Percentiles rank a stretch among this genome's conserved stretches.
phyloP scores from a whole-genome alignment of 768 basidiomycete species.

The Fibroporia radiculosa region DNA sequence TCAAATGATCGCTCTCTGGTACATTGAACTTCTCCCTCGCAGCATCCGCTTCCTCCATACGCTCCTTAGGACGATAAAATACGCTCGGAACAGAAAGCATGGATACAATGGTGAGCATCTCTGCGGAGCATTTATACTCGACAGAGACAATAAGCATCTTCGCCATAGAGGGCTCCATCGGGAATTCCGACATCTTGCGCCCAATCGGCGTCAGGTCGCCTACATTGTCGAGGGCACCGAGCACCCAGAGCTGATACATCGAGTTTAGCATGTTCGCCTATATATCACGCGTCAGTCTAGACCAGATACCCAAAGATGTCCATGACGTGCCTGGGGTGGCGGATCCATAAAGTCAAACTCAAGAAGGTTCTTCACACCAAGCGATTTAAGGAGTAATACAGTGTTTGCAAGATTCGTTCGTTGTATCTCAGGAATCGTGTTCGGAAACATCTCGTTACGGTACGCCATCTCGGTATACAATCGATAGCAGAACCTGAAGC shows the following conservation, averaged over 20 bases:
- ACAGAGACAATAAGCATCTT: slow-evolving; percentile 98
- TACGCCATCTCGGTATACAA: slow-evolving; percentile 96
- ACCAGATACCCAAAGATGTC: no score
- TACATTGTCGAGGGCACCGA: slow-evolving; percentile 94
- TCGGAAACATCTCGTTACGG: slow-evolving; percentile 91
- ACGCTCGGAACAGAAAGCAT: slow-evolving; percentile 98
- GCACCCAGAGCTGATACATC: slow-evolving; percentile 99
- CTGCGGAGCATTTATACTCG: slow-evolving; percentile 85
- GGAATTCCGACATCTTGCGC: slow-evolving; percentile 98
- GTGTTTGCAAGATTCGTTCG: slow-evolving; percentile 97
- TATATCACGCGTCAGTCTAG: no score
- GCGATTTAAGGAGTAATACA: slow-evolving; percentile 86
- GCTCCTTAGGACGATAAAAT: slow-evolving; percentile 94
- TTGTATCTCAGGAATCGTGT: slow-evolving; percentile 97
- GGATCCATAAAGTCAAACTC: slow-evolving; percentile 99
- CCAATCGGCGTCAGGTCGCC: slow-evolving; percentile 92
- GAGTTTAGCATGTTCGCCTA: slow-evolving; percentile 98
- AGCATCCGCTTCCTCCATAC: slow-evolving; percentile 96
- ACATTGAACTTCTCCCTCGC: slow-evolving; percentile 98
- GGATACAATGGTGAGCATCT: slow-evolving; percentile 98
- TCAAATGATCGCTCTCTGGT: slow-evolving; percentile 95
- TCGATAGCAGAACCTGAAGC: slow-evolving; percentile 82
- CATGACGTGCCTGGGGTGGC: slow-evolving; percentile 77
- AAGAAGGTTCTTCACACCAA: slow-evolving; percentile 93
- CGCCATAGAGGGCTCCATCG: slow-evolving; percentile 98